Conservation (phyloP, 306 rosid genomes). For the Gleditsia sinensis region DNA sequence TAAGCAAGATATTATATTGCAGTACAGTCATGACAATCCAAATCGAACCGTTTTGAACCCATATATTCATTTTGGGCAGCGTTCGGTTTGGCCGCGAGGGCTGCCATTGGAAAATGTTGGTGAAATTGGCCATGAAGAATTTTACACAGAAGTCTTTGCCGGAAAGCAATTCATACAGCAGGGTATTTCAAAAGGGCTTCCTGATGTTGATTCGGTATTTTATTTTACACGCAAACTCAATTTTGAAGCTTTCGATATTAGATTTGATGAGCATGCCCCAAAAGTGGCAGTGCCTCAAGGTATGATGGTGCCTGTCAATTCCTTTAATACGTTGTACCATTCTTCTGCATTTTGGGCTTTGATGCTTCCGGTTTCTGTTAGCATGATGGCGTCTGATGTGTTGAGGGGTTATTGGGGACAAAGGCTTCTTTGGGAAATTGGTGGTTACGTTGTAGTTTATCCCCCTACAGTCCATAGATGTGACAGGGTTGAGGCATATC, state of each 20-base stretch:
- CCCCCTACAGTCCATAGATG: constrained; percentile 82
- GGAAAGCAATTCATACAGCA: constrained; percentile 97
- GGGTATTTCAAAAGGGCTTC: constrained; percentile 90
- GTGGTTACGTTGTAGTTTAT: constrained; percentile 81
- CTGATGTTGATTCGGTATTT: constrained; percentile 95
- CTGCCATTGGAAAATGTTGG: constrained; percentile 93
- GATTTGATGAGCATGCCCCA: constrained; percentile 81
- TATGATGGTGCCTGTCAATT: constrained; percentile 84
- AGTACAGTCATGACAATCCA: constrained; percentile 86
- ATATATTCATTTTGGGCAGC: constrained; percentile 92
- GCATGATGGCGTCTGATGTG: constrained; percentile 89
- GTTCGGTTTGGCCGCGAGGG: constrained; percentile 99
- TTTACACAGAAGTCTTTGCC: constrained; percentile 82
- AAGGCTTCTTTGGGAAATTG: constrained; percentile 92
- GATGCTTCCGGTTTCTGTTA: constrained; percentile 93
- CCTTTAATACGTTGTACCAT: constrained; percentile 88
- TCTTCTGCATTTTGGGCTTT: constrained; percentile 90
- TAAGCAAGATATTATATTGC: constrained; percentile 82
- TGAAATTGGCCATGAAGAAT: constrained; percentile 84
- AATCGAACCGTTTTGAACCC: constrained; percentile 85
- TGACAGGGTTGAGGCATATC: constrained; percentile 81
- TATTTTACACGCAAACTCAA: constrained; percentile 84
- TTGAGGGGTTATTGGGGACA: constrained; percentile 97
- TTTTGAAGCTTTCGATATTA: constrained; percentile 77
- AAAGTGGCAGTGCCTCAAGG: constrained; percentile 97